Base-by-base conservation (phyloP, 805 yeast species). In the Ogataea nonfermentans region DNA sequence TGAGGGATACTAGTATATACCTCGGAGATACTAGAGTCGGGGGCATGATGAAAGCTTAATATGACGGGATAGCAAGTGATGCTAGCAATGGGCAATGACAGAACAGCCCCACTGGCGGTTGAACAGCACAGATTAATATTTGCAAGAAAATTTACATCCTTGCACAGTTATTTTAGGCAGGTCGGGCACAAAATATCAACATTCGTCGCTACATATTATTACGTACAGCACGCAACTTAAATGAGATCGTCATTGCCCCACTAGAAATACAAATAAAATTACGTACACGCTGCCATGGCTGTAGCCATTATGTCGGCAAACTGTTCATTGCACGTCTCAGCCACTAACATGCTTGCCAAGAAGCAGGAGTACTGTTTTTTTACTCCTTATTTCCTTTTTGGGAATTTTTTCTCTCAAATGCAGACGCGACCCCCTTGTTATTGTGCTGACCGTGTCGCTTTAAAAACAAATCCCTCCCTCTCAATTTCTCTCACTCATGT, bases 11-110 rank as follows among this genome's bases (percentile, higher is more conserved):
- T n/a, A 52, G 43, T 8, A 52, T 23, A 11, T 36, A 36, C 26
- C 33, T 47, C 14, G 53, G 48, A n/a, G 52, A 44, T 20, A 39
- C 36, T 19, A 39, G 29, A 15, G 32, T 27, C 32, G 36, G 36
- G 32, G 41, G 41, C 41, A 37, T 37, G 23, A 25, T 27, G 11
- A 10, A 26, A 8, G 14, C 24, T 31, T 17, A 26, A 13, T 14
- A 37, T 9, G 24, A 24, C 15, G 31, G 28, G 29, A 37, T 37
- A 37, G 41, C 41, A 37, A 32, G 14, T 31, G 29, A 32, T 32
- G 36, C 41, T 37, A 37, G 41, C 37, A 36, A 35, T 13, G 40
- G 40, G 39, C 35, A 41, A 37, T 22, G 34, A 37, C 34, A 26
- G 36, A 29, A 22, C 41, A 37, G 41, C 41, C 41, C 41, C 28